Percentiles rank a stretch among this genome's conserved stretches.
phyloP scores from a whole-genome alignment of 345 rosid genomes.

The Brassica carinata region DNA sequence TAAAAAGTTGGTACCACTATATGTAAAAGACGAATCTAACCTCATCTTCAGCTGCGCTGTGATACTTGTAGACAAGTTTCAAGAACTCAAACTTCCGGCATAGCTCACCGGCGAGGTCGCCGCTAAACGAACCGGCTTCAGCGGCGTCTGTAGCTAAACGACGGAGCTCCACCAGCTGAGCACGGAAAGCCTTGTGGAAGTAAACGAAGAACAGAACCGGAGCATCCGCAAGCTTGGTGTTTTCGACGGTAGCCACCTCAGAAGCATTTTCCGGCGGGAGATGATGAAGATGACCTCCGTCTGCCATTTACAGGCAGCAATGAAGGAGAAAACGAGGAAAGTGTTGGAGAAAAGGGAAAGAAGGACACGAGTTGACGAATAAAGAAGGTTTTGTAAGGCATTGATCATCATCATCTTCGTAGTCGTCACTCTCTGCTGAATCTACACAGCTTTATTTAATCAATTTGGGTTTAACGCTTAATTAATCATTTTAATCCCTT shows the following conservation, averaged over 20 bases:
- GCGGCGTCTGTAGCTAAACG: constrained; percentile 43
- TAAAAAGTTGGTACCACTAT: neutral
- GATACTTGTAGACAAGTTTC: constrained; percentile 66
- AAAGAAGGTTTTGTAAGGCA: constrained; percentile 36
- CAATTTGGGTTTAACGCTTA: constrained; percentile 7
- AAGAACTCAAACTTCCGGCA: constrained; percentile 59
- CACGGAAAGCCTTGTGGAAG: constrained; percentile 72
- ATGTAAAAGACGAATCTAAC: constrained; percentile 36
- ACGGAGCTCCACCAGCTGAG: constrained; percentile 60
- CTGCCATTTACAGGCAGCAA: constrained; percentile 42
- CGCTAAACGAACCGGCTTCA: constrained; percentile 31
- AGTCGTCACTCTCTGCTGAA: constrained; percentile 37
- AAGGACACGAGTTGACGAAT: constrained; percentile 39
- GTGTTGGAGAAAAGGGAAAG: constrained; percentile 37
- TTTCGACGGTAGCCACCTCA: constrained; percentile 7
- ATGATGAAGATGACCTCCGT: constrained; percentile 21
- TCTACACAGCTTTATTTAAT: neutral
- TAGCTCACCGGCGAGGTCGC: constrained; percentile 44
- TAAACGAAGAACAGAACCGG: constrained; percentile 64
- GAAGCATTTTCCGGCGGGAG: constrained; percentile 36
- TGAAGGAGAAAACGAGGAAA: neutral
- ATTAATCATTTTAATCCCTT: neutral
- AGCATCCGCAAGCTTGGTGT: constrained; percentile 52
- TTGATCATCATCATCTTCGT: constrained; percentile 35
- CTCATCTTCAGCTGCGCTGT: constrained; percentile 76